Evolutionary conservation across 164 flowering plant species (phyloP).

Genomic region (Vitis vinifera): ASM3070453v1 NC_081822.1:31267001-31267500

Average conservation of each 20-base stretch:
- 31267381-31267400: slow-evolving; percentile 32
- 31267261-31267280: slow-evolving; percentile 18
- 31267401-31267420: slow-evolving; percentile 25
- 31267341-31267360: slow-evolving; percentile 26
- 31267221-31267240: slow-evolving; percentile 8
- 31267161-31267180: slow-evolving; percentile 36
- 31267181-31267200: slow-evolving; percentile 34
- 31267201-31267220: slow-evolving; percentile 22
- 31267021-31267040: too few relatives aligned
- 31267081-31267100: too few relatives aligned
- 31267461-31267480: slow-evolving; percentile 17
- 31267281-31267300: slow-evolving; percentile 15
- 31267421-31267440: slow-evolving; percentile 23
- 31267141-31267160: slow-evolving; percentile 32
- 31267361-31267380: slow-evolving; percentile 35
- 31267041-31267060: too few relatives aligned
- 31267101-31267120: too few relatives aligned
- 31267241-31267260: slow-evolving; percentile 17
- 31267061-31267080: too few relatives aligned
- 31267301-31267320: slow-evolving; percentile 18
- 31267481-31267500: slow-evolving; percentile 29
- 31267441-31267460: slow-evolving; percentile 9
- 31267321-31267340: slow-evolving; percentile 33
- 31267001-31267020: too few relatives aligned
- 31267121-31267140: slow-evolving; percentile 21